phyloP scores from a whole-genome alignment of 352 stramenopile genomes.

The Phytophthora meadii region DNA sequence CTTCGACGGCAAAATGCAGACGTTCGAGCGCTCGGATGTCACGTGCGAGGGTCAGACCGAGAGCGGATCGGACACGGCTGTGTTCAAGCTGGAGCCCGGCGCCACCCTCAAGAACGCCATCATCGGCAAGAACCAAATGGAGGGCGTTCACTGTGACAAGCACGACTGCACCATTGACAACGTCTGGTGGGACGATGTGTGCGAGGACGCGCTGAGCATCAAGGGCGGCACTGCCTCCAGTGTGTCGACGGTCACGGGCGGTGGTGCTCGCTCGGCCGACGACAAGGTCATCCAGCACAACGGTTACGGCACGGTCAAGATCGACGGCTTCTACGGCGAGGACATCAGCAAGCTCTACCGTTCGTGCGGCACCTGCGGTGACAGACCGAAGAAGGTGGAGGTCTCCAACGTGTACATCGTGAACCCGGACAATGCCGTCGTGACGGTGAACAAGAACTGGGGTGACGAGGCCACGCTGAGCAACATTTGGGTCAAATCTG shows the following conservation, averaged over 20 bases:
- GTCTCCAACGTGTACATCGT: too few species aligned
- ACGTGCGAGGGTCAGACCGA: constrained; percentile 37
- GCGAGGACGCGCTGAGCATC: constrained; percentile 30
- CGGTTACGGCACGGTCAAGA: constrained; percentile 22
- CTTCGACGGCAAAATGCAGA: constrained; percentile 46
- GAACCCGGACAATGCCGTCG: too few species aligned
- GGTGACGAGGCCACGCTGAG: too few species aligned
- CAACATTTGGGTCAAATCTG: too few species aligned
- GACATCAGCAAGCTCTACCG: constrained; percentile 29
- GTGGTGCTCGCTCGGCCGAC: constrained; percentile 41
- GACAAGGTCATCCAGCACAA: constrained; percentile 56
- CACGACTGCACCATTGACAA: constrained; percentile 18
- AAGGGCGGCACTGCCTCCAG: constrained; percentile 39
- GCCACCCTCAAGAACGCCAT: constrained; percentile 21
- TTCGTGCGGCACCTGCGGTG: constrained; percentile 24
- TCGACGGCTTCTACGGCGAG: constrained; percentile 23
- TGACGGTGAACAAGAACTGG: too few species aligned
- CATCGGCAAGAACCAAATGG: constrained; percentile 27
- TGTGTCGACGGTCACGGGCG: constrained; percentile 26
- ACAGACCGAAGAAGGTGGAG: constrained; percentile 7
- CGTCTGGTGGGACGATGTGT: constrained; percentile 20
- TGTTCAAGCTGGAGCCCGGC: constrained; percentile 42
- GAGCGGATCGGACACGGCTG: constrained; percentile 22
- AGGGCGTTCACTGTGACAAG: constrained; percentile 17
- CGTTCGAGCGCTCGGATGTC: constrained; percentile 55